Base-by-base conservation (phyloP, 2,329 filamentous ascomycete genomes). In the Aspergillus sp. region DNA sequence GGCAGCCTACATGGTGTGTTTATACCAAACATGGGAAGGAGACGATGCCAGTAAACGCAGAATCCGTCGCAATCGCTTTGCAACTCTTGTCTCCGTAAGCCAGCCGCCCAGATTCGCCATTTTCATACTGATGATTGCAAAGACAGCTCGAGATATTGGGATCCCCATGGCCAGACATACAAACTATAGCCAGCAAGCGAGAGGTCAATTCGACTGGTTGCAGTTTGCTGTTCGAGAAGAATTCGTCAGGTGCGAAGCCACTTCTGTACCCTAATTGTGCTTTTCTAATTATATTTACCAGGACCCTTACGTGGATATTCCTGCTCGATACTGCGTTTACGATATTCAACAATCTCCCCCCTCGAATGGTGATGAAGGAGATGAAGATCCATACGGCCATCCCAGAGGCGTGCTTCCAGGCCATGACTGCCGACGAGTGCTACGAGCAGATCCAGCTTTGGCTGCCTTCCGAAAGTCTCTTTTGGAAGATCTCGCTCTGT, bases 11-110 rank as follows among this genome's bases (percentile, higher is more conserved):
- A 64, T 73, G 39, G 73, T 76, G 6, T 76, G 73, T 50, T 62
- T 76, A 4, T 75, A 70, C 49, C 74, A 77, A 51, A 77, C 75
- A 49, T 77, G 74, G 74, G 73, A 77, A 56, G 74, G 74, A 0
- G 63, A 63, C 1, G 70, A 74, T 57, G 50, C 64, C 6, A 69
- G 65, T 46, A 76, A 75, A 60, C 58, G 67, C 5, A 65, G 74
- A 3, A 71, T 76, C 30, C 72, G 75, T 4, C 66, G 73, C 3
- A 66, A 72, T 54, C 67, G 74, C 2, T 76, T 72, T 51, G 66
- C 66, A 20, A 72, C 66, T 0, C 63, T 75, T 1, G 70, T 75
- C n/a, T 73, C 74, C 6, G 73, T 75, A 63, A 59, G 70, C 19
- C n/a, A 27, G n/a, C 13, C 33, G 7, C n/a, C 13, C 37, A 40